These are phyloP conservation scores for Blyttiomyces sp. DNA, from an alignment of 371 early-diverging fungal species.

Conservation along the genomic window DNA sequence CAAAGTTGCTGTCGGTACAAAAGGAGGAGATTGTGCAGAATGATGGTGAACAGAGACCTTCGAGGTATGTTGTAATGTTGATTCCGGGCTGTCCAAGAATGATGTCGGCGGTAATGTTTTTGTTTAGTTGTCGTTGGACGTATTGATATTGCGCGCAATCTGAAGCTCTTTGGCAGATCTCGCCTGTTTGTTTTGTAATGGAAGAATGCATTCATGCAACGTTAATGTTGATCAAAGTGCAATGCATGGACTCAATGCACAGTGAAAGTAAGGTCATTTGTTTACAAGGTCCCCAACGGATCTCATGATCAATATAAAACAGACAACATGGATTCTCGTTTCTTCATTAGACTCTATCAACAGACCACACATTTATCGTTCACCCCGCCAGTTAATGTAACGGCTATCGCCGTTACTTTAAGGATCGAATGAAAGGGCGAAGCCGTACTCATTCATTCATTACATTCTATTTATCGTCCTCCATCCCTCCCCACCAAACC, in stretches of 20 bases:
- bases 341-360: too few species aligned
- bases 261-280: neutral
- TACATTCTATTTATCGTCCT: neutral
- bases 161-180: constrained; percentile 39
- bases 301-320: too few species aligned
- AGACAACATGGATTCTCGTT: too few species aligned
- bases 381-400: too few species aligned
- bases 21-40: neutral
- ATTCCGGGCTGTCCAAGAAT: constrained; percentile 1
- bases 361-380: too few species aligned
- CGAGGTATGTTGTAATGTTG: constrained; percentile 20
- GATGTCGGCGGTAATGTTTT: constrained; percentile 11
- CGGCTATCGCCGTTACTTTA: neutral
- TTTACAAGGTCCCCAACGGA: too few species aligned
- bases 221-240: too few species aligned
- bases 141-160: constrained; percentile 61
- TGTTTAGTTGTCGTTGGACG: constrained; percentile 19
- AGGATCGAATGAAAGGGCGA: neutral
- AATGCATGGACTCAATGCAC: too few species aligned
- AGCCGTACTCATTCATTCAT: neutral
- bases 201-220: too few species aligned
- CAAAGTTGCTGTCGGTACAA: neutral
- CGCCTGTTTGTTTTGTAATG: constrained; percentile 24
- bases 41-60: neutral
- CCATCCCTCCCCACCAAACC: neutral